A percentile compares a stretch with the other conserved stretches of the same genome.
These are phyloP conservation scores for Heimioporus punctisporus DNA, from an alignment of 1,284 basidiomycete species.

Conservation along the genomic window DNA sequence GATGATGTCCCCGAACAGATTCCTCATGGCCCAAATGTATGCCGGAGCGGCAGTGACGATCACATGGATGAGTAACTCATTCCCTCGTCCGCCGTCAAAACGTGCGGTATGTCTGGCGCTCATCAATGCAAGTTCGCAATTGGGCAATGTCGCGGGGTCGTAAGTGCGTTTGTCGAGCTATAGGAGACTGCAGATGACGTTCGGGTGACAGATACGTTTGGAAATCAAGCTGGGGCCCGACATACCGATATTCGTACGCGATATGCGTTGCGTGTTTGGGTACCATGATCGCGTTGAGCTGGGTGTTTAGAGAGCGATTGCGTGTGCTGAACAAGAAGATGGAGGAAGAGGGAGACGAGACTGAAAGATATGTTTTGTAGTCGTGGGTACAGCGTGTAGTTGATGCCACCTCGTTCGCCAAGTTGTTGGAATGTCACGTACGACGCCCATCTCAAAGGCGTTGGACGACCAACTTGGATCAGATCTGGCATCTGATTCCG, in stretches of 20 bases:
- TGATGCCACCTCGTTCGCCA: too few species aligned
- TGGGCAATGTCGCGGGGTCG: slow-evolving; percentile 73
- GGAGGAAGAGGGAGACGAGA: slow-evolving; percentile 7
- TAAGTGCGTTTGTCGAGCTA: slow-evolving; percentile 38
- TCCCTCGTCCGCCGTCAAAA: slow-evolving; percentile 70
- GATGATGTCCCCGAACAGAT: slow-evolving; percentile 38
- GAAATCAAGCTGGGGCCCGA: slow-evolving; percentile 29
- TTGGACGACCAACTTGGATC: too few species aligned
- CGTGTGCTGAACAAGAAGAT: slow-evolving; percentile 16
- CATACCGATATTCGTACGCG: slow-evolving; percentile 28
- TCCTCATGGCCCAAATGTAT: slow-evolving; percentile 76
- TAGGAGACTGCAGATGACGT: neutral
- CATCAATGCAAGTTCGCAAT: slow-evolving; percentile 70
- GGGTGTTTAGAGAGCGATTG: slow-evolving; percentile 23
- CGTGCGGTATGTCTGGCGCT: slow-evolving; percentile 71
- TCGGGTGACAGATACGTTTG: slow-evolving; percentile 18
- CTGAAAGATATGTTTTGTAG: slow-evolving; percentile 35
- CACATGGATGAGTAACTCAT: slow-evolving; percentile 69
- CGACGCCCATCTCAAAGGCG: too few species aligned
- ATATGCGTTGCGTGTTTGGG: slow-evolving; percentile 25
- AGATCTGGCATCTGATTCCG: too few species aligned
- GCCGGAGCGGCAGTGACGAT: slow-evolving; percentile 66
- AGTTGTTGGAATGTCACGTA: too few species aligned
- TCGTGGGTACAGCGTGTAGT: too few species aligned
- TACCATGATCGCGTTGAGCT: slow-evolving; percentile 21